phyloP scores from a whole-genome alignment of 2,329 filamentous ascomycete species.

The Xylariaceae sp. region DNA sequence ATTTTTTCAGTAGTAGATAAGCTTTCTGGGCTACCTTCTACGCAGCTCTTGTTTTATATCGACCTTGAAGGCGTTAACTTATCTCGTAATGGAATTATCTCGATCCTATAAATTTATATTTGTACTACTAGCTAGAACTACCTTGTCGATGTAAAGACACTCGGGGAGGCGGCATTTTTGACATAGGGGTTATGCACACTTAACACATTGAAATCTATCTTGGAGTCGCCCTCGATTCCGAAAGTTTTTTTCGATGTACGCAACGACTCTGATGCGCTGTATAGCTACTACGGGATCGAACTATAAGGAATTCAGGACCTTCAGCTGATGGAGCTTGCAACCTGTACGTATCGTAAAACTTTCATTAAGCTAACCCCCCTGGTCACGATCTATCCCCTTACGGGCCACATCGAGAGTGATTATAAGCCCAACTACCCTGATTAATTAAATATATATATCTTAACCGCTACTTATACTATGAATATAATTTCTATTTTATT shows the following conservation, averaged over 20 bases:
- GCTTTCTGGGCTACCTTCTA: constrained; percentile 34
- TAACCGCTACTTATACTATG: too few species aligned
- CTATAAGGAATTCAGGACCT: constrained; percentile 57
- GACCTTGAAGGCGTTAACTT: constrained; percentile 58
- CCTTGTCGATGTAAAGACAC: constrained; percentile 53
- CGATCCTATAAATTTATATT: constrained; percentile 52
- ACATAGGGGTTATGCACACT: background rate
- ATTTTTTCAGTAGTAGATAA: constrained; percentile 30
- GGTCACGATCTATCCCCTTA: too few species aligned
- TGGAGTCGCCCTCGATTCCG: constrained; percentile 50
- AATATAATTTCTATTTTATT: too few species aligned
- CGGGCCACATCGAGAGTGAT: too few species aligned
- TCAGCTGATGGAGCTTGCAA: constrained; percentile 62
- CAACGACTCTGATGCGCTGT: constrained; percentile 64
- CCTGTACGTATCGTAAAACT: constrained; percentile 21
- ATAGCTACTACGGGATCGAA: constrained; percentile 49
- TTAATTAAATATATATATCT: too few species aligned
- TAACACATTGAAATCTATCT: constrained; percentile 47
- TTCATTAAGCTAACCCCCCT: too few species aligned
- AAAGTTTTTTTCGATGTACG: constrained; percentile 67
- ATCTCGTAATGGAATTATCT: constrained; percentile 50
- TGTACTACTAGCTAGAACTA: constrained; percentile 42
- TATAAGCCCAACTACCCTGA: too few species aligned
- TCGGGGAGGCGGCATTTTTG: constrained; percentile 49
- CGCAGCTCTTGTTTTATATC: constrained; percentile 50